Conservation (phyloP, 805 yeast genomes). For the Candida berthetii region DNA sequence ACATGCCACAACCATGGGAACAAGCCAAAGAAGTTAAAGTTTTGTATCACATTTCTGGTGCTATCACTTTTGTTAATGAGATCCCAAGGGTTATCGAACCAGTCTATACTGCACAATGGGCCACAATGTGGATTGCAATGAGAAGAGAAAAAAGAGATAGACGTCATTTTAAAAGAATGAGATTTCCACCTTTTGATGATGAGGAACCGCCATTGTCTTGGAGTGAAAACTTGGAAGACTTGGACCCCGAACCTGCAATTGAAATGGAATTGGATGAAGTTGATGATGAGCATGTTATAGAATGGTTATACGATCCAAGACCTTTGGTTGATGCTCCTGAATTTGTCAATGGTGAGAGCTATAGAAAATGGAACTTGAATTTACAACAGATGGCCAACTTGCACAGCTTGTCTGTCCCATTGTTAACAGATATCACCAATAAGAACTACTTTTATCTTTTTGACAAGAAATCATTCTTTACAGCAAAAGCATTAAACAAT, state of each 20-base stretch:
- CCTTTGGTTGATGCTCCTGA: slow-evolving; percentile 58
- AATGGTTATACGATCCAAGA: slow-evolving; percentile 77
- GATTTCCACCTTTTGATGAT: slow-evolving; percentile 95
- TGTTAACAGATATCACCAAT: slow-evolving; percentile 45
- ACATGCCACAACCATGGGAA: slow-evolving; percentile 99
- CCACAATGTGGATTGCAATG: slow-evolving; percentile 89
- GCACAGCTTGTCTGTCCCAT: slow-evolving; percentile 63
- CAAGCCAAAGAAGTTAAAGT: slow-evolving; percentile 78
- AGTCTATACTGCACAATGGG: slow-evolving; percentile 92
- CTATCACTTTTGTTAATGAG: slow-evolving; percentile 92
- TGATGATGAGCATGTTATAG: slow-evolving; percentile 54
- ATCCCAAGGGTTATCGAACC: slow-evolving; percentile 90
- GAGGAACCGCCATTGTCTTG: slow-evolving; percentile 91
- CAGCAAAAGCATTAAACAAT: slow-evolving; percentile 85
- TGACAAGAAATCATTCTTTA: slow-evolving; percentile 73
- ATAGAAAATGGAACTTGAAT: slow-evolving; percentile 63
- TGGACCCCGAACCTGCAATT: slow-evolving; percentile 69
- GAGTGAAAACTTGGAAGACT: slow-evolving; percentile 69
- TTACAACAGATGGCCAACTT: slow-evolving; percentile 58
- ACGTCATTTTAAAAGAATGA: slow-evolving; percentile 82
- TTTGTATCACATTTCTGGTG: slow-evolving; percentile 86
- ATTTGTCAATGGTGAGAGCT: slow-evolving; percentile 71
- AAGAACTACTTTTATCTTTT: slow-evolving; percentile 65
- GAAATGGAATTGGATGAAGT: slow-evolving; percentile 56
- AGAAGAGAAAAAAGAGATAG: slow-evolving; percentile 90